Base-by-base conservation (phyloP, 2,329 filamentous ascomycete species). In the Paracoccidioides brasiliensis region DNA sequence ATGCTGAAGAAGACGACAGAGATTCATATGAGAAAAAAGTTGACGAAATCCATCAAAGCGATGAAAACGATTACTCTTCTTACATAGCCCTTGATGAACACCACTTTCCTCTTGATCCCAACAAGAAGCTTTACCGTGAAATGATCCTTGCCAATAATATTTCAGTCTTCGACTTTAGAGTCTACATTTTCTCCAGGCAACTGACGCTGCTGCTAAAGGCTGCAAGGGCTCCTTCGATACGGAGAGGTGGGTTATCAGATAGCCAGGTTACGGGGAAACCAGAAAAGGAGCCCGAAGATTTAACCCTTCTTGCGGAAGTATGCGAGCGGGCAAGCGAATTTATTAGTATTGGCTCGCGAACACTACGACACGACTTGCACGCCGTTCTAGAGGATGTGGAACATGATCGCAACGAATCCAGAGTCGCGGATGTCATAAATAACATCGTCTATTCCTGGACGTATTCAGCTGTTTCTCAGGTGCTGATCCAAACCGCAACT, bases 121-220 rank as follows among this genome's bases (percentile, higher is more conserved):
- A 82, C 59, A 78, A 74, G 63, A 95, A 95, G 68, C 80, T 87
- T 1, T 98, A 97, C 67, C 82, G 91, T 53, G 89, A 94, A 56
- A 82, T 95, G 64, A 98, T 98, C 51, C 76, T 98, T 42, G 85
- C 88, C 12, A 98, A 94, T 72, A 88, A 95, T 61, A 94, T 98
- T 40, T 98, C 93, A 0, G 78, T 95, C 2, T 96, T 97, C 66
- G 93, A 98, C 69, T 97, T 98, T 68, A 80, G 88, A 52, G 88
- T 86, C 62, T 98, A 98, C 68, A 83, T 98, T 10, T 98, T 97
- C 69, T 84, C 89, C 3, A 81, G 93, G 30, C 91, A 98, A 64
- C 82, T 95, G 59, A 81, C 86, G 2, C 73, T 98, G 0, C 77
- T 97, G 1, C 76, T 95, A 10, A 81, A 90, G 4, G 78, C 95